A percentile compares a stretch with the other conserved stretches of the same genome.
Evolutionary conservation across 2,329 filamentous ascomycete genomes (phyloP).

Genomic region (Gremmenia infestans): DNA sequence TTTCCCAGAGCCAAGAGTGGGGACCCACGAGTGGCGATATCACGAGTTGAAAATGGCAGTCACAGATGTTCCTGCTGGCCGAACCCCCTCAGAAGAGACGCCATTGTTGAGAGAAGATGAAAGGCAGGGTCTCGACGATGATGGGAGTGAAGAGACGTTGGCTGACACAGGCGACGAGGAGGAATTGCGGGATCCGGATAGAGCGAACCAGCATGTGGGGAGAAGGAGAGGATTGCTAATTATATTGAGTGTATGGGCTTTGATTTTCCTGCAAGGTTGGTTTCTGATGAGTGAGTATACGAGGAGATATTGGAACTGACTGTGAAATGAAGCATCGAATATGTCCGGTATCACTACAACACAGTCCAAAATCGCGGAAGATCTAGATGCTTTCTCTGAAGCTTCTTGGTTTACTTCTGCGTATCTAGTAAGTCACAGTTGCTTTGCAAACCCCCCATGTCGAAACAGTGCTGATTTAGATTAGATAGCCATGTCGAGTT

Average conservation of each 20-base stretch:
- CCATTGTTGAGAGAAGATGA: conserved; percentile 17
- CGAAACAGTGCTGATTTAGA: not conserved
- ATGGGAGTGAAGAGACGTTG: conserved; percentile 14
- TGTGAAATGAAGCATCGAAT: conserved; percentile 43
- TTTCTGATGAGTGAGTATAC: not conserved
- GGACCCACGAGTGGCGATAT: not conserved
- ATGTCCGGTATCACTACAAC: conserved; percentile 79
- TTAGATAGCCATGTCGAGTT: conserved; percentile 50
- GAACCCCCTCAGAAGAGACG: conserved; percentile 12
- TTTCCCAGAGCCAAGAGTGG: too few species aligned
- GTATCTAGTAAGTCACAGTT: conserved; percentile 51
- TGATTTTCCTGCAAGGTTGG: conserved; percentile 57
- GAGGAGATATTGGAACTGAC: not conserved
- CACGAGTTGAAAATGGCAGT: not conserved
- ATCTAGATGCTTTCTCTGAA: conserved; percentile 67
- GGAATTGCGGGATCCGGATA: conserved; percentile 18
- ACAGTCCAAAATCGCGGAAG: conserved; percentile 69
- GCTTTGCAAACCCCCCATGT: not conserved
- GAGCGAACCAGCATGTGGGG: conserved; percentile 28
- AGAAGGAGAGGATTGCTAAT: conserved; percentile 39
- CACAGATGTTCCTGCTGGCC: not conserved
- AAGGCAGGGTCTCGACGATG: conserved; percentile 6
- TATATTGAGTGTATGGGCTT: conserved; percentile 46
- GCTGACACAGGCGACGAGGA: conserved; percentile 18
- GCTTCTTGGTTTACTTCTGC: conserved; percentile 78